These are phyloP conservation scores for Corylus avellana DNA, from an alignment of 306 rosid genomes.

Conservation along the genomic window DNA sequence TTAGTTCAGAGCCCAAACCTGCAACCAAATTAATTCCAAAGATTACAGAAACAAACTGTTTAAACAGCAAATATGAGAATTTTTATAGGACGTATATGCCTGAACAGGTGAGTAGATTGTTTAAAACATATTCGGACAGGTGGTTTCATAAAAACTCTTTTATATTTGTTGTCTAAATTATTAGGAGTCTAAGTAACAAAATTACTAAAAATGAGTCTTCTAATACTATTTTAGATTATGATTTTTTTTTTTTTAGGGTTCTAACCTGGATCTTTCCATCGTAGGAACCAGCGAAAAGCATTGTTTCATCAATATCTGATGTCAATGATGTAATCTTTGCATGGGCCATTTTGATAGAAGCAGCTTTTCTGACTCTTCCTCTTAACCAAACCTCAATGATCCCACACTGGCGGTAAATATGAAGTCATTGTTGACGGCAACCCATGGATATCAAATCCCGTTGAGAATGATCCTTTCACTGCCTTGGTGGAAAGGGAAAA, in stretches of 20 bases:
- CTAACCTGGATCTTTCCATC: constrained; percentile 88
- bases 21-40: constrained; percentile 28
- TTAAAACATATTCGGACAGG: no score
- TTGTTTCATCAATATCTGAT: constrained; percentile 55
- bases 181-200: no score
- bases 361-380: constrained; percentile 55
- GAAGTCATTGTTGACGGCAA: constrained; percentile 68
- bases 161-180: no score
- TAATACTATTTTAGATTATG: no score
- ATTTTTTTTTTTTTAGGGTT: neutral
- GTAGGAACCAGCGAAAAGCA: constrained; percentile 75
- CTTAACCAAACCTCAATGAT: constrained; percentile 77
- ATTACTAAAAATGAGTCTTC: no score
- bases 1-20: constrained; percentile 82
- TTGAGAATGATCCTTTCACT: constrained; percentile 64
- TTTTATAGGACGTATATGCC: neutral
- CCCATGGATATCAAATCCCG: constrained; percentile 69
- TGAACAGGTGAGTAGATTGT: no score
- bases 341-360: constrained; percentile 68
- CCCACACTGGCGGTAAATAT: constrained; percentile 77
- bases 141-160: no score
- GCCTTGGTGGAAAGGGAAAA: constrained; percentile 67
- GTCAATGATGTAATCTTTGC: constrained; percentile 72
- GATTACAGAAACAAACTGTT: neutral
- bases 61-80: no score